A percentile compares a stretch with the other conserved stretches of the same genome.
These are phyloP conservation scores for Boletus austroedulis DNA, from an alignment of 1,284 basidiomycete species.

Conservation along the genomic window DNA sequence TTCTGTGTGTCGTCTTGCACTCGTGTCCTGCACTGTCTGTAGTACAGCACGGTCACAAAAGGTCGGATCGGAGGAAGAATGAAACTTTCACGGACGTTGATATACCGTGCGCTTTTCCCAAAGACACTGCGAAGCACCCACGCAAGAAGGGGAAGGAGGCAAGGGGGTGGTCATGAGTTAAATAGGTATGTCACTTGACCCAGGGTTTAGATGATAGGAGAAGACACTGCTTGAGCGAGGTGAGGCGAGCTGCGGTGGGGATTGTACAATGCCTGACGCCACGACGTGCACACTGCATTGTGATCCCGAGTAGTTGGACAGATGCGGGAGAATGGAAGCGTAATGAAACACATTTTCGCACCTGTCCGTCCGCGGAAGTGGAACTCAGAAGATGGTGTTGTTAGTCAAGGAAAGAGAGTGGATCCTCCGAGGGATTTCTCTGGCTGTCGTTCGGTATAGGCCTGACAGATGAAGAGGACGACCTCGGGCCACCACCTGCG, in stretches of 20 bases:
- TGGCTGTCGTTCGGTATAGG: no score
- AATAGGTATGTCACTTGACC: not conserved
- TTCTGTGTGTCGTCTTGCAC: no score
- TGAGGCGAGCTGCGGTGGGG: constrained; percentile 22
- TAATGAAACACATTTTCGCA: constrained; percentile 1
- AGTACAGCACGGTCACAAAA: no score
- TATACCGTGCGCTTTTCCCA: no score
- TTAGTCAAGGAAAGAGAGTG: not conserved
- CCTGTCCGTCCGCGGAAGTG: constrained; percentile 4
- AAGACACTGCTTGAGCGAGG: constrained; percentile 8
- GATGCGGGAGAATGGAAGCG: constrained; percentile 23
- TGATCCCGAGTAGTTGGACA: constrained; percentile 8
- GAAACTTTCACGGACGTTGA: no score
- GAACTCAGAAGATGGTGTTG: not conserved
- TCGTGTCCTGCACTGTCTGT: no score
- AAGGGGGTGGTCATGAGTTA: no score
- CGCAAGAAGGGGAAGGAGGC: no score
- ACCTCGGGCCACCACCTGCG: not conserved
- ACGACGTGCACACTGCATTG: constrained; percentile 15
- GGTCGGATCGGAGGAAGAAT: no score
- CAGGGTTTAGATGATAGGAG: constrained; percentile 9
- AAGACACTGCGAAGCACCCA: no score
- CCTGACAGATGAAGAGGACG: no score
- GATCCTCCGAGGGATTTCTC: not conserved
- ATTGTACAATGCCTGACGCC: not conserved